phyloP scores from a whole-genome alignment of 208 protist genomes.

The Wallacemonas rigidus region DNA sequence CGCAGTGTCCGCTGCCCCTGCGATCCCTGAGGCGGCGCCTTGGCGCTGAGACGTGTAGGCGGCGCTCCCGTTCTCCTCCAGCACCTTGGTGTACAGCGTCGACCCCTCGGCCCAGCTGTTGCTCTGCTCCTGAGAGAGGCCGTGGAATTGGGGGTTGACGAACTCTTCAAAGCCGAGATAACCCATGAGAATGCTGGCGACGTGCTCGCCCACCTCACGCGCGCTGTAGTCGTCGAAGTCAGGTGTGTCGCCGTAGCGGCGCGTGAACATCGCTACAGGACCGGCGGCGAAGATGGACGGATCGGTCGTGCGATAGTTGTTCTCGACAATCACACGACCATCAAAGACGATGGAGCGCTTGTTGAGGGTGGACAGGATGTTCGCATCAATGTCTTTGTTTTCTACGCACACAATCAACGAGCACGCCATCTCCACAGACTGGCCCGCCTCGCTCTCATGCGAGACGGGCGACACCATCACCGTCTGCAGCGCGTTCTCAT shows the following conservation, averaged over 20 bases:
- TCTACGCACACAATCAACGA: slow-evolving; percentile 84
- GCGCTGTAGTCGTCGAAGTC: slow-evolving; percentile 88
- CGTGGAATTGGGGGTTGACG: slow-evolving; percentile 29
- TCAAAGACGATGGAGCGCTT: slow-evolving; percentile 93
- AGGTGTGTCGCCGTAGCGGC: slow-evolving; percentile 83
- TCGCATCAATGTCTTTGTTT: slow-evolving; percentile 90
- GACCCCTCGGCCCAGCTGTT: slow-evolving; percentile 13
- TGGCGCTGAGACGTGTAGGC: slow-evolving; percentile 1
- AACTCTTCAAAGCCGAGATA: slow-evolving; percentile 86
- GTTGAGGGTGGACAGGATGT: slow-evolving; percentile 86
- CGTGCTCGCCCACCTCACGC: slow-evolving; percentile 75
- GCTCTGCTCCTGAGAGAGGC: not conserved
- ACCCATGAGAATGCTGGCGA: slow-evolving; percentile 76
- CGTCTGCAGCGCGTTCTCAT: slow-evolving; percentile 70
- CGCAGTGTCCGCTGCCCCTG: not conserved
- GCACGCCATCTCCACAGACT: slow-evolving; percentile 83
- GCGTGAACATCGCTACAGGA: slow-evolving; percentile 93
- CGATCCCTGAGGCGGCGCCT: not conserved
- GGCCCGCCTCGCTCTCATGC: slow-evolving; percentile 39
- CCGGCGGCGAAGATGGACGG: slow-evolving; percentile 81
- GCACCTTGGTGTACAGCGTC: slow-evolving; percentile 35
- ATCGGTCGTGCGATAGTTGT: slow-evolving; percentile 88
- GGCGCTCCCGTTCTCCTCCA: slow-evolving; percentile 54
- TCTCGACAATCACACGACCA: slow-evolving; percentile 91
- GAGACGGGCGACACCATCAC: slow-evolving; percentile 70